A percentile compares a stretch with the other conserved stretches of the same genome.
Conservation (phyloP, 1,139 yeast genomes). For the Schwanniomyces etchellsii region DNA sequence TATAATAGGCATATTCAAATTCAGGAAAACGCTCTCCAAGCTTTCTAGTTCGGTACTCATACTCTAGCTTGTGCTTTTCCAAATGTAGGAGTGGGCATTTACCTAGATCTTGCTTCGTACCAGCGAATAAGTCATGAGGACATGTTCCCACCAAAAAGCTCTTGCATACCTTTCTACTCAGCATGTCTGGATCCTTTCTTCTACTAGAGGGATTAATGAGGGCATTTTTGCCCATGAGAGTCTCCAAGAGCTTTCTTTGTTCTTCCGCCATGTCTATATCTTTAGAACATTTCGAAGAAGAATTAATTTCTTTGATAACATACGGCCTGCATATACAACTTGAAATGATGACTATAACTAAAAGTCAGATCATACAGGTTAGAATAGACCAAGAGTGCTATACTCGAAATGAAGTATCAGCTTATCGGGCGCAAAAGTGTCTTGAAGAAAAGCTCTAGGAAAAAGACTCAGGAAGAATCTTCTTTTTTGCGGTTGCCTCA, state of each 20-base stretch:
- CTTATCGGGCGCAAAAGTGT: constrained; percentile 33
- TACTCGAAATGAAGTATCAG: constrained; percentile 26
- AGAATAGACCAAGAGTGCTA: no score
- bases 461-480: constrained; percentile 12
- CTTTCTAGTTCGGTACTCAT: constrained; percentile 51
- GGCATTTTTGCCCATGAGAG: constrained; percentile 72
- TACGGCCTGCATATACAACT: not conserved
- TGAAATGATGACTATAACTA: constrained; percentile 2
- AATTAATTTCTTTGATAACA: no score
- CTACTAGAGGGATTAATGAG: constrained; percentile 31
- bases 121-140: constrained; percentile 77
- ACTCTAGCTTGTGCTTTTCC: constrained; percentile 72
- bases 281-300: not conserved
- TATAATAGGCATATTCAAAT: constrained; percentile 63
- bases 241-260: constrained; percentile 72
- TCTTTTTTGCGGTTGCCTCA: constrained; percentile 38
- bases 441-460: constrained; percentile 1
- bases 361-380: no score
- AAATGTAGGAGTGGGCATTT: constrained; percentile 73
- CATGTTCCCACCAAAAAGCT: constrained; percentile 83
- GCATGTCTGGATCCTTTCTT: constrained; percentile 45
- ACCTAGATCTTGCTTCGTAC: constrained; percentile 82
- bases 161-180: constrained; percentile 70
- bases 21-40: constrained; percentile 57
- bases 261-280: constrained; percentile 49